Evolutionary conservation across 768 basidiomycete genomes (phyloP), one percentile per base, ranked within the genome.

Genomic region (Trametes cubensis): DNA sequence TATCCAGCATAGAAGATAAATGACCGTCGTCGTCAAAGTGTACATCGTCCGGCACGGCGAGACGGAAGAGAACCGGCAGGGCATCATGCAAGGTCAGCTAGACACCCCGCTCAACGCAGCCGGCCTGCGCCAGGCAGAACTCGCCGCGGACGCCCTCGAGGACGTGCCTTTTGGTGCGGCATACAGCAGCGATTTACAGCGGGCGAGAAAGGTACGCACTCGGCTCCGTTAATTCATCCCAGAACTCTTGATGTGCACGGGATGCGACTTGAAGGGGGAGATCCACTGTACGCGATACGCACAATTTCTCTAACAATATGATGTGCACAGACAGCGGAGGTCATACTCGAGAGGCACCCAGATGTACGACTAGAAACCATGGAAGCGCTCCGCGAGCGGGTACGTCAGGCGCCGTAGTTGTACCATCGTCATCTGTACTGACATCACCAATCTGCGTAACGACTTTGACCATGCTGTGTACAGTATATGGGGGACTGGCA

Each of bases 1-100:
- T 20, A 40, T 39, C 40, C n/a, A 4, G 3, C 21, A 21, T 49
- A 23, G 14, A 28, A 3, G 4, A 41, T 2, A 15, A 18, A 49
- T 62, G 44, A 74, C 77, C 70, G 61, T 70, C 56, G 68, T 76
- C 26, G 79, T 80, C 25, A 78, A 78, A 55, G 66, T 92, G 48
- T 89, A 87, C 70, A 75, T 91, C 63, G 80, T 91, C 51, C 85
- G 91, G 45, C 91, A 93, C 66, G 91, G 89, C 20, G 89, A 93
- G 77, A 93, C 91, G 25, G 80, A 85, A 44, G 85, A 81, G 69
- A 92, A 92, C 73, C 74, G 78, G 55, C 73, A 76, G 6, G 77
- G 78, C 25, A 83, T 89, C 59, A 81, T 90, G 47, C 91, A 94
- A 77, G 92, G 92, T 42, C 92, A 94, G 10, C 67, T 84, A 58